Percentiles rank a stretch among this genome's conserved stretches.
Evolutionary conservation across 176 grass and related monocot genomes (phyloP).

Genomic region (Urochloa ruziziensis): DNA sequence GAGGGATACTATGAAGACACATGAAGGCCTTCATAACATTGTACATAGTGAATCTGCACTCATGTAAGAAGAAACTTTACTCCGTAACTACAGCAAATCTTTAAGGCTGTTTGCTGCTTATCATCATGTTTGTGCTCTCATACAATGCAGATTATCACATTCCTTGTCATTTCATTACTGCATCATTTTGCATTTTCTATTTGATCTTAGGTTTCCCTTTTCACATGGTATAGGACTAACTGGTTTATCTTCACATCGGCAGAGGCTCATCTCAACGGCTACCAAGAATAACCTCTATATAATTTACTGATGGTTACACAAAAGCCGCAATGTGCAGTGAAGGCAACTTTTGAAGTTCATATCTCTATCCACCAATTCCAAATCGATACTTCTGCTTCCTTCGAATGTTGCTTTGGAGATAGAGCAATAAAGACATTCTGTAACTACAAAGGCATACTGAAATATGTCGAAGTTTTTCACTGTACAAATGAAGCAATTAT

Average conservation of each 20-base stretch:
- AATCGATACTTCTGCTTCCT: constrained; percentile 3
- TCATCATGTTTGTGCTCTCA: constrained; percentile 11
- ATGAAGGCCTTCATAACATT: constrained; percentile 3
- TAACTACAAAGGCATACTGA: constrained; percentile 9
- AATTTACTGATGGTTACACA: constrained; percentile 4
- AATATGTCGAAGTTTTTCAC: constrained; percentile 16
- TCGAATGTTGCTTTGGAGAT: constrained; percentile 5
- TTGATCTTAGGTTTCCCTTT: constrained; percentile 7
- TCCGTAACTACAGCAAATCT: not conserved
- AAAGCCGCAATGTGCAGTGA: constrained; percentile 1
- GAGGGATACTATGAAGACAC: not conserved
- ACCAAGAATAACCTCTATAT: constrained; percentile 25
- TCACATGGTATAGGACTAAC: constrained; percentile 14
- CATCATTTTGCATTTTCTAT: not conserved
- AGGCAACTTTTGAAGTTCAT: constrained; percentile 7
- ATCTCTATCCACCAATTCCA: constrained; percentile 26
- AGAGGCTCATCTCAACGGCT: constrained; percentile 25
- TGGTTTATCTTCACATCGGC: constrained; percentile 30
- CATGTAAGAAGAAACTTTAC: constrained; percentile 22
- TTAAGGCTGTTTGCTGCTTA: not conserved
- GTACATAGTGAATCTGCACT: constrained; percentile 1
- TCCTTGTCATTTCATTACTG: constrained; percentile 5
- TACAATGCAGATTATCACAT: constrained; percentile 2
- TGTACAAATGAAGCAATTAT: not conserved
- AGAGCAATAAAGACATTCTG: constrained; percentile 20